These are phyloP conservation scores for Trichoderma semiorbis DNA, from an alignment of 2,329 filamentous ascomycete species.

Conservation along the genomic window DNA sequence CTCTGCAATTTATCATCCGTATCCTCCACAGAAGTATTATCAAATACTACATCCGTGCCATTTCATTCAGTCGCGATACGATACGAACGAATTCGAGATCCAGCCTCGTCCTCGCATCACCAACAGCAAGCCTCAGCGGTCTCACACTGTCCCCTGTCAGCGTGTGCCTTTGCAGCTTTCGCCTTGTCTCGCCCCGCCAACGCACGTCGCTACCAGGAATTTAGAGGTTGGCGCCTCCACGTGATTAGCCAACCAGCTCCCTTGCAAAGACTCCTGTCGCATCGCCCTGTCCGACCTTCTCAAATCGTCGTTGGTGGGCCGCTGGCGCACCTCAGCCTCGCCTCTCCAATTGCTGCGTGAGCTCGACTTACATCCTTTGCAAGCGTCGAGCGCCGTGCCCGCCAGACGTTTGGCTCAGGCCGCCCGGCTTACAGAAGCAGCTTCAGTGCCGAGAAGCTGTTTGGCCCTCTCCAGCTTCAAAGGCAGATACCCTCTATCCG, in stretches of 20 bases:
- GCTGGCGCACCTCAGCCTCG: constrained; percentile 21
- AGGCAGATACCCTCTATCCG: neutral
- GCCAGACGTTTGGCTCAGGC: constrained; percentile 27
- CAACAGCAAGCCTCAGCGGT: neutral
- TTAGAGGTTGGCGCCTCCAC: constrained; percentile 19
- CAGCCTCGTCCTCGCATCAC: neutral
- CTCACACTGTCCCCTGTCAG: neutral
- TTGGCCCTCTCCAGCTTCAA: neutral
- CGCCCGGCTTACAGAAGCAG: constrained; percentile 16
- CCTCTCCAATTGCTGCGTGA: constrained; percentile 25
- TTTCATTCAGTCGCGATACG: neutral
- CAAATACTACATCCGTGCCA: neutral
- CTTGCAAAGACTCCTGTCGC: neutral
- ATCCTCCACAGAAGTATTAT: neutral
- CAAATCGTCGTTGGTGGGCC: constrained; percentile 16
- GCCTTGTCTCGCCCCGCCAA: constrained; percentile 8
- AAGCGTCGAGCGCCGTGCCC: constrained; percentile 30
- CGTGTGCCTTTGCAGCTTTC: neutral
- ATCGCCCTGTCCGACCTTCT: constrained; percentile 8
- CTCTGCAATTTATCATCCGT: neutral
- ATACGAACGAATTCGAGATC: neutral
- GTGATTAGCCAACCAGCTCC: constrained; percentile 19
- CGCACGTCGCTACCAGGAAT: constrained; percentile 1
- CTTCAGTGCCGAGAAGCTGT: constrained; percentile 10
- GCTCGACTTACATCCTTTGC: constrained; percentile 33